Evolutionary conservation across 2,329 filamentous ascomycete species (phyloP).

Genomic region (Cladosporium halotolerans): DNA sequence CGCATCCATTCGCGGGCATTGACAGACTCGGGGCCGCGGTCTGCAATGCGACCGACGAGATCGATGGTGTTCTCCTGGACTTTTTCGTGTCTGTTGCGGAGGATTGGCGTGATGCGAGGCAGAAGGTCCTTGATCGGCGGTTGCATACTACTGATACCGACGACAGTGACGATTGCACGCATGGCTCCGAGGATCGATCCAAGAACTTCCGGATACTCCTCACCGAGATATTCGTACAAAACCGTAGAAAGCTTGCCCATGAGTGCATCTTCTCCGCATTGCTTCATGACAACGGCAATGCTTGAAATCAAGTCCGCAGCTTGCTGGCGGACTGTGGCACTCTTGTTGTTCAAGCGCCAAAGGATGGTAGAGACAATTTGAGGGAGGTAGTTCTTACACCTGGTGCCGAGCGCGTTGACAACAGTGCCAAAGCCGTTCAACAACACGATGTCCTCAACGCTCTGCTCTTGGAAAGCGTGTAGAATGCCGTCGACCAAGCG

Average conservation of each 20-base stretch:
- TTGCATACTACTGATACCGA: constrained; percentile 97
- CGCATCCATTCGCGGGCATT: constrained; percentile 99
- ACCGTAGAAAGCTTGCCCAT: constrained; percentile 94
- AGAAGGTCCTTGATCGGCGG: constrained; percentile 94
- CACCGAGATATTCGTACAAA: constrained; percentile 94
- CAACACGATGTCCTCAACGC: constrained; percentile 90
- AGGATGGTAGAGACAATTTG: constrained; percentile 97
- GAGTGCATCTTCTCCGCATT: constrained; percentile 90
- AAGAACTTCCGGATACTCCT: constrained; percentile 96
- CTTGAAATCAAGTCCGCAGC: constrained; percentile 93
- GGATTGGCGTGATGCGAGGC: constrained; percentile 91
- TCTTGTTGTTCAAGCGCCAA: constrained; percentile 96
- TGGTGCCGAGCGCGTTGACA: constrained; percentile 85
- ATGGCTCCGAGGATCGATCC: constrained; percentile 93
- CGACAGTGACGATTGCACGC: constrained; percentile 92
- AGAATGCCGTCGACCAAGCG: constrained; percentile 91
- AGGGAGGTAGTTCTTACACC: constrained; percentile 92
- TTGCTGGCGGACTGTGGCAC: constrained; percentile 91
- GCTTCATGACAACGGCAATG: constrained; percentile 98
- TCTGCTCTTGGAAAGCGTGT: constrained; percentile 96
- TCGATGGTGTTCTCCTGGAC: constrained; percentile 99
- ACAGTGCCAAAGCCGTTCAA: constrained; percentile 97
- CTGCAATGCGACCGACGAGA: constrained; percentile 92
- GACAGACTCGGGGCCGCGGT: constrained; percentile 91
- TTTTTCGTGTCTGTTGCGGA: constrained; percentile 97